phyloP scores from a whole-genome alignment of 345 rosid species.

The Syzygium oleosum region DNA sequence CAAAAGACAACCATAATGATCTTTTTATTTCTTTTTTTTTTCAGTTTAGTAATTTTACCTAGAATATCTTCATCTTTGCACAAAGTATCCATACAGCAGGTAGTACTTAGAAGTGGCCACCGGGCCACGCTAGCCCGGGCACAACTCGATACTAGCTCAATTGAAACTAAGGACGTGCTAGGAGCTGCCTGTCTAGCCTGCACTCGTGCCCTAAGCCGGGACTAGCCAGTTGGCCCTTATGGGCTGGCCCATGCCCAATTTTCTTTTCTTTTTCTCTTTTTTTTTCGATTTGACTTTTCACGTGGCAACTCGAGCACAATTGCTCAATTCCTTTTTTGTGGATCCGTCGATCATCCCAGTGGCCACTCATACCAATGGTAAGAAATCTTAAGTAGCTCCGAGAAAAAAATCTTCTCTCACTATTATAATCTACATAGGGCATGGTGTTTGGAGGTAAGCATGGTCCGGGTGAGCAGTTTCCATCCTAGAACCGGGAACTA shows the following conservation, averaged over 20 bases:
- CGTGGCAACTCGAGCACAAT: too few relatives aligned
- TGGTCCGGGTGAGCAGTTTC: too few relatives aligned
- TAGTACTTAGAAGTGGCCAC: not conserved
- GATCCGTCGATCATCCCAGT: too few relatives aligned
- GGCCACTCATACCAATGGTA: not conserved
- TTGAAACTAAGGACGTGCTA: not conserved
- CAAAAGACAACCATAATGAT: not conserved
- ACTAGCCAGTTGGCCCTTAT: too few relatives aligned
- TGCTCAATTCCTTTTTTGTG: too few relatives aligned
- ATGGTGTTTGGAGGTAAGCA: too few relatives aligned
- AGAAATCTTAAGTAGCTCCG: not conserved
- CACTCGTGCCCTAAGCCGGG: not conserved
- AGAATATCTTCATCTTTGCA: not conserved
- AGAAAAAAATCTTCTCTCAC: rapidly evolving
- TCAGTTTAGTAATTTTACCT: not conserved
- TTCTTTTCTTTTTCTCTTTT: too few relatives aligned
- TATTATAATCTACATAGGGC: not conserved
- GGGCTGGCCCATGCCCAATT: too few relatives aligned
- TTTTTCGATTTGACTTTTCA: too few relatives aligned
- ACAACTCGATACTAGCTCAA: not conserved
- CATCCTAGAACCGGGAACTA: too few relatives aligned
- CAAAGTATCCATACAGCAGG: not conserved
- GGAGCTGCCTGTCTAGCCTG: not conserved
- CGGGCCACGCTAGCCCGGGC: not conserved
- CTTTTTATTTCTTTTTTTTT: not conserved